A percentile compares a stretch with the other conserved stretches of the same genome.
Evolutionary conservation across 2,329 filamentous ascomycete genomes (phyloP).

Genomic region (Gliomastix tumulicola): DNA sequence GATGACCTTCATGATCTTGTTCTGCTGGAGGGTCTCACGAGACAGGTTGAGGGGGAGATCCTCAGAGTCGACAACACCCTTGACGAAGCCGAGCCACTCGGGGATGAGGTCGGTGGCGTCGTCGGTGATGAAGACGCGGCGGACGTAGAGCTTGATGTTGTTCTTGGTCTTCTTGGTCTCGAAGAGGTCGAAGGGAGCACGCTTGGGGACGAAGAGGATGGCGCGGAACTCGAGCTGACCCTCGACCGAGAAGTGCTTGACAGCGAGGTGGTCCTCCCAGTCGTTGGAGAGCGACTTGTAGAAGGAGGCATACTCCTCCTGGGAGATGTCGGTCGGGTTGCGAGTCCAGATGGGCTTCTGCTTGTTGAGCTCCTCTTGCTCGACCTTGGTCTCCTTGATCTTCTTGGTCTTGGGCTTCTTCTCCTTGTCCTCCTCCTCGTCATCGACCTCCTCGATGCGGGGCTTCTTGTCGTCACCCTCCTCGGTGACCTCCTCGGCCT

Average conservation of each 20-base stretch:
- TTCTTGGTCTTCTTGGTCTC: constrained; percentile 99
- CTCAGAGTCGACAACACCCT: constrained; percentile 99
- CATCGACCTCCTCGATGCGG: constrained; percentile 88
- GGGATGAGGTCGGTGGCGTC: constrained; percentile 98
- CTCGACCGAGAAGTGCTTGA: constrained; percentile 99
- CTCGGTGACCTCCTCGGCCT: constrained; percentile 56
- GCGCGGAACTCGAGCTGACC: constrained; percentile 99
- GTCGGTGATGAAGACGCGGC: constrained; percentile 99
- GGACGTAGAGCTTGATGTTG: constrained; percentile 99
- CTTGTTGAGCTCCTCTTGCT: constrained; percentile 99
- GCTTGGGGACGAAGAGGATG: constrained; percentile 99
- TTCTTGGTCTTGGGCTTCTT: constrained; percentile 99
- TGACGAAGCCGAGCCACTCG: constrained; percentile 99
- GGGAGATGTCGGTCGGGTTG: constrained; percentile 89
- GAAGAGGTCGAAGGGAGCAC: constrained; percentile 98
- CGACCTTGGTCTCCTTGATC: constrained; percentile 96
- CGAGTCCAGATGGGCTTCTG: constrained; percentile 99
- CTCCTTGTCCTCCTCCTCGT: constrained; percentile 78
- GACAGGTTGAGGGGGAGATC: constrained; percentile 99
- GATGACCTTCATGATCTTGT: constrained; percentile 99
- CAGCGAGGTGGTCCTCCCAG: constrained; percentile 98
- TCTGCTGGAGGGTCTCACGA: constrained; percentile 99
- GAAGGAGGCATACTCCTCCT: constrained; percentile 97
- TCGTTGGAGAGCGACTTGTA: constrained; percentile 99
- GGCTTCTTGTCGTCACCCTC: constrained; percentile 89